These are phyloP conservation scores for Eimeria acervulina DNA, from an alignment of 169 alveolate genomes.

Conservation along the genomic window DNA sequence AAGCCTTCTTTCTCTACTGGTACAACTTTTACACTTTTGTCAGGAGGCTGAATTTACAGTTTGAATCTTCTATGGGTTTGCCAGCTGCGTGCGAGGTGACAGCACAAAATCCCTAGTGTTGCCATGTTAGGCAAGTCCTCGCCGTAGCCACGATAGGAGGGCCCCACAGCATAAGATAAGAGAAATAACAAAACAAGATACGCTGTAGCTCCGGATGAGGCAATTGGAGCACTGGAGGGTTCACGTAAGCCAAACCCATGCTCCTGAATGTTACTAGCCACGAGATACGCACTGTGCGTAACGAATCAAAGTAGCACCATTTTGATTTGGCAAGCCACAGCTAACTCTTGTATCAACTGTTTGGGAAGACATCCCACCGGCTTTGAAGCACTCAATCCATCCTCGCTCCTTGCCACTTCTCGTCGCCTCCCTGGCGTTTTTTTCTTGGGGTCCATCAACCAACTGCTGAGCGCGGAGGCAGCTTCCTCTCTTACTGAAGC, in stretches of 20 bases:
- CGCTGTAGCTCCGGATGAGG: not conserved
- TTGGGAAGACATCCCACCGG: not conserved
- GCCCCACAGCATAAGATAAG: not conserved
- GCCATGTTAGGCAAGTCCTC: not conserved
- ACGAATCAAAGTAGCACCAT: not conserved
- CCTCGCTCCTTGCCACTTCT: not conserved
- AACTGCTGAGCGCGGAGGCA: not conserved
- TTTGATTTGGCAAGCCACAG: not conserved
- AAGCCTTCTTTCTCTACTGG: too few species aligned
- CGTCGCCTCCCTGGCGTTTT: slow-evolving; percentile 5
- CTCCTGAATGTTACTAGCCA: not conserved
- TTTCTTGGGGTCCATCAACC: not conserved
- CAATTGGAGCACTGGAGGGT: not conserved
- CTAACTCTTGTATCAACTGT: not conserved
- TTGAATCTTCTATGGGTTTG: not conserved
- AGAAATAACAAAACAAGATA: not conserved
- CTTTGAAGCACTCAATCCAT: not conserved
- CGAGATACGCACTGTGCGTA: not conserved
- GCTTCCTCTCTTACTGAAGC: not conserved
- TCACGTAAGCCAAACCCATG: not conserved
- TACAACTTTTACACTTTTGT: not conserved
- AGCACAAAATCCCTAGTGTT: not conserved
- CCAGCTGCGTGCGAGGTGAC: not conserved
- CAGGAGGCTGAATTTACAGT: not conserved
- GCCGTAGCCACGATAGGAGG: not conserved